A percentile compares a stretch with the other conserved stretches of the same genome.
Evolutionary conservation across 176 grass and related monocot genomes (phyloP).

Genomic region (Cocos nucifera): DNA sequence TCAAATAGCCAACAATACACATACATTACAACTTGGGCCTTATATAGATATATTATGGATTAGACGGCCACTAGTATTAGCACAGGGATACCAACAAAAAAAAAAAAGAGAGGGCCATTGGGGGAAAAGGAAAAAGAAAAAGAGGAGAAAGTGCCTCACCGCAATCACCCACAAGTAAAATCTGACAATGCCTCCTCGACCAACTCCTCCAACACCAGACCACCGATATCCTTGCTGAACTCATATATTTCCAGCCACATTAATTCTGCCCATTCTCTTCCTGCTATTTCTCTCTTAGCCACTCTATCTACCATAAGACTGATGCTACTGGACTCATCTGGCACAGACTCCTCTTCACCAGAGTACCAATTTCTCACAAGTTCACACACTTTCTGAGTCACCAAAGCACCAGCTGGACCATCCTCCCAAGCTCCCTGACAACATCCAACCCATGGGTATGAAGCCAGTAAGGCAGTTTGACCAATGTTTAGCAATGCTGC

Average conservation of each 20-base stretch:
- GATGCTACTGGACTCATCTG: slow-evolving; percentile 20
- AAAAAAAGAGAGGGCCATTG: slow-evolving; percentile 18
- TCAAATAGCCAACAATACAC: not conserved
- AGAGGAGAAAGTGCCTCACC: slow-evolving; percentile 45
- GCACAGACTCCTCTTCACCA: slow-evolving; percentile 39
- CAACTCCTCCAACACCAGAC: slow-evolving; percentile 48
- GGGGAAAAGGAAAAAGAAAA: slow-evolving; percentile 28
- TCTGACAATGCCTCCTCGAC: slow-evolving; percentile 52
- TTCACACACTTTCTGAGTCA: slow-evolving; percentile 49
- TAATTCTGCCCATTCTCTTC: slow-evolving; percentile 16
- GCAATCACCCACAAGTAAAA: slow-evolving; percentile 23
- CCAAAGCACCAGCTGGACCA: slow-evolving; percentile 9
- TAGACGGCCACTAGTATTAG: slow-evolving; percentile 27
- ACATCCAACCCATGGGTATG: slow-evolving; percentile 41
- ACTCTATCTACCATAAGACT: slow-evolving; percentile 50
- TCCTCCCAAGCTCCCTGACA: slow-evolving; percentile 15
- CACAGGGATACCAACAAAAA: slow-evolving; percentile 14
- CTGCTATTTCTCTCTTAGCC: slow-evolving; percentile 55
- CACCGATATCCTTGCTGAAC: slow-evolving; percentile 32
- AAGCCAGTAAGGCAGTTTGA: slow-evolving; percentile 26
- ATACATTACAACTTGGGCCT: slow-evolving; percentile 31
- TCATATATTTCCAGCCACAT: slow-evolving; percentile 48
- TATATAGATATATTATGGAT: slow-evolving; percentile 32
- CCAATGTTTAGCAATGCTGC: slow-evolving; percentile 55
- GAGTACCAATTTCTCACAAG: slow-evolving; percentile 62